Evolutionary conservation across 495 filamentous ascomycete genomes (phyloP).

Genomic region (Parachaetomium inaequale): DNA sequence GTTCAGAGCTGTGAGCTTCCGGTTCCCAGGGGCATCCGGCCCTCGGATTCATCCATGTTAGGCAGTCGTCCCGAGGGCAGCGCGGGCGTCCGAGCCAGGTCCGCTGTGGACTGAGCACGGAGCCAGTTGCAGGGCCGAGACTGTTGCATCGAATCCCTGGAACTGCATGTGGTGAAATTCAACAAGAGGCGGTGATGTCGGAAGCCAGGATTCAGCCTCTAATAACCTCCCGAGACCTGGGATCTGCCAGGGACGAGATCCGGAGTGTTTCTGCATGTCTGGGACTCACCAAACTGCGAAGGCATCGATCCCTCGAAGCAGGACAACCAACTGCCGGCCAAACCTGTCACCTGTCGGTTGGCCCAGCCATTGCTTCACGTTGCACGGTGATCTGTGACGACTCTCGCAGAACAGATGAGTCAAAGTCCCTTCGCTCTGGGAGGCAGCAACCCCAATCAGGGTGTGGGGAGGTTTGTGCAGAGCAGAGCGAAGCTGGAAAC

Average conservation of each 20-base stretch:
- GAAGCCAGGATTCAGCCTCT: conserved; percentile 2
- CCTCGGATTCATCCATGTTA: conserved; percentile 13
- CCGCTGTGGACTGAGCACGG: not conserved
- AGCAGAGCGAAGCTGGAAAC: conserved; percentile 7
- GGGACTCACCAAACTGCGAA: not conserved
- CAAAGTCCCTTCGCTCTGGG: not conserved
- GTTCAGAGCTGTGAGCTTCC: not conserved
- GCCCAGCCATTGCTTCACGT: not conserved
- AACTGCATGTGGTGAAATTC: conserved; percentile 3
- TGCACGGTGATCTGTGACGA: no score
- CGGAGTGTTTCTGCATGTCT: not conserved
- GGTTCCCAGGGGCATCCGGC: not conserved
- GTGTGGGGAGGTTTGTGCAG: not conserved
- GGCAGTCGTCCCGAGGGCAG: conserved; percentile 10
- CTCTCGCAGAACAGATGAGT: conserved; percentile 4
- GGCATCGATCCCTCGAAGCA: not conserved
- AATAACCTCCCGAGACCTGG: not conserved
- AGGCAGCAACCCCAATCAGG: conserved; percentile 14
- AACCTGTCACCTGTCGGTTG: not conserved
- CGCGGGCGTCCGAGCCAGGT: not conserved
- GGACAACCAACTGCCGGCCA: not conserved
- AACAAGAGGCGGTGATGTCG: conserved; percentile 14
- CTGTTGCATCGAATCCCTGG: not conserved
- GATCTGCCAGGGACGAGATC: not conserved
- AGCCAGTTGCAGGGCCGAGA: conserved; percentile 8